Base-by-base conservation (phyloP, 2,329 filamentous ascomycete species). In the Trichophyton schoenleinii region DNA sequence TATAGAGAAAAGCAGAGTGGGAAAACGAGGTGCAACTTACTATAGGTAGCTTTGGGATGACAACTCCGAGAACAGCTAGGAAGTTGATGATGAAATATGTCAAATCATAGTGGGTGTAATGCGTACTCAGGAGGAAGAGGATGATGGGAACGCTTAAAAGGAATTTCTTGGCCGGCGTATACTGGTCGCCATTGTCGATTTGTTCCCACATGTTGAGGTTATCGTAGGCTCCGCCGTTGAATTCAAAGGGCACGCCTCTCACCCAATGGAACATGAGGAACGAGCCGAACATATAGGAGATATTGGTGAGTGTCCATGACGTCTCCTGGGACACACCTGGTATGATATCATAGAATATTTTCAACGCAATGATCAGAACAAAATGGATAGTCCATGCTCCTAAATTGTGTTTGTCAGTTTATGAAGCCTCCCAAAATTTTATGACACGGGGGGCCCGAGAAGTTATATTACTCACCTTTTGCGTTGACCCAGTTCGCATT, bases 131-230 rank as follows among this genome's bases (percentile, higher is more conserved):
- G 61, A 99, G 82, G 75, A 99, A 99, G 65, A 99, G 82, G 66
- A 91, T 83, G 69, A 99, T 95, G 44, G 94, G 94, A 38, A 97
- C 92, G 70, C 87, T 90, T 68, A 97, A 85, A 63, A 99, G 81
- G 71, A 99, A 99, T 77, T 99, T 99, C 81, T 99, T 99, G 67
- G 94, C 89, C 3, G 94, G 94, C 0, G 94, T 99, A 79, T 97
- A 99, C 75, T 99, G 94, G 69, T 94, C 94, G 55, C 94, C 94
- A 70, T 97, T 95, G 79, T 99, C 94, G 74, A 99, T 99, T 78
- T 99, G 94, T 79, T 99, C 94, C 94, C 94, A 99, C 94, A 99
- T 97, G 79, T 97, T 99, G 71, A 99, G 82, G 75, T 99, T 97
- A 81, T 99, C 94, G 76, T 97, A 99, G 68, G 94, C 94, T 63